Conservation (phyloP, 345 rosid species). For the Nephelium lappaceum region DNA sequence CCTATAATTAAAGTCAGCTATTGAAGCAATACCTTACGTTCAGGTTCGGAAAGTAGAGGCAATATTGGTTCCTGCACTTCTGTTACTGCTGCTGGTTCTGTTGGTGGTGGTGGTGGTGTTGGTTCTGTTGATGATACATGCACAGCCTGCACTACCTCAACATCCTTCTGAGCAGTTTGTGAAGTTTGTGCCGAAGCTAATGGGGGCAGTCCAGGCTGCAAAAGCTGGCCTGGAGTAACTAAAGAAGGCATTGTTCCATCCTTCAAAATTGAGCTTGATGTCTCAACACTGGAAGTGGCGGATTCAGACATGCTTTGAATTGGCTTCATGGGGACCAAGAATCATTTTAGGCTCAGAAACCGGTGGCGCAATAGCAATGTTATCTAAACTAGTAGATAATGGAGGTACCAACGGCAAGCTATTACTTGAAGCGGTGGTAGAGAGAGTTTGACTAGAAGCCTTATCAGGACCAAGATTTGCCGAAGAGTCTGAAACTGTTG, state of each 20-base stretch:
- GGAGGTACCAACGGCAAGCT: constrained; percentile 31
- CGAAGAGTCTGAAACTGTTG: constrained; percentile 25
- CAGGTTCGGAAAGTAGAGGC: constrained; percentile 38
- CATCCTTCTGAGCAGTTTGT: constrained; percentile 37
- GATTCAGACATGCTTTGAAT: constrained; percentile 29
- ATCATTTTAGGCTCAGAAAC: constrained; percentile 23
- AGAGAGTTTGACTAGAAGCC: constrained; percentile 25
- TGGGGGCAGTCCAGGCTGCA: constrained; percentile 31
- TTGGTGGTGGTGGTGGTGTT: not conserved
- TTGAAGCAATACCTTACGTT: constrained; percentile 29
- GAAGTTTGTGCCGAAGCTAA: constrained; percentile 27
- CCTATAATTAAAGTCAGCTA: not conserved
- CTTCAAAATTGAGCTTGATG: constrained; percentile 23
- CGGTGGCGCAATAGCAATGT: constrained; percentile 16
- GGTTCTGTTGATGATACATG: constrained; percentile 19
- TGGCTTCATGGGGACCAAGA: constrained; percentile 28
- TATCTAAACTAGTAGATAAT: constrained; percentile 21
- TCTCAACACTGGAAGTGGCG: constrained; percentile 16
- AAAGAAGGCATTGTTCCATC: constrained; percentile 36
- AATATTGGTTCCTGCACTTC: constrained; percentile 36
- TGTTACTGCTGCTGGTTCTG: constrained; percentile 6
- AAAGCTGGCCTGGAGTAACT: constrained; percentile 44
- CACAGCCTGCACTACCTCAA: constrained; percentile 29
- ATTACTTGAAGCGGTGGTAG: constrained; percentile 24
- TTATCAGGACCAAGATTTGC: constrained; percentile 27